A percentile compares a stretch with the other conserved stretches of the same genome.
Evolutionary conservation across 2,329 filamentous ascomycete genomes (phyloP).

Genomic region (Coleophoma crateriformis): DNA sequence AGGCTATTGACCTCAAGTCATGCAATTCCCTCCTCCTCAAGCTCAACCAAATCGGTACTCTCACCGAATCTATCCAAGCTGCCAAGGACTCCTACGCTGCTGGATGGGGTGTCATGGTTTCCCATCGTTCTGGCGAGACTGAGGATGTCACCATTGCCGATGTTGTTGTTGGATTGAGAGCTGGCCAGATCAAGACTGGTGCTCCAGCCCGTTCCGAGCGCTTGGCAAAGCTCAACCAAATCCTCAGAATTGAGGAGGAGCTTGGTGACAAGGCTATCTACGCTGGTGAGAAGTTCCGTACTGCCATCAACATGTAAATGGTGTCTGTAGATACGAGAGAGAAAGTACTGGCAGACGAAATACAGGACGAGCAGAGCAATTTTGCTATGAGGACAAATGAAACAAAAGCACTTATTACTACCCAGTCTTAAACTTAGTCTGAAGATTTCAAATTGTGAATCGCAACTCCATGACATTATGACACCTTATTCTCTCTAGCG

Average conservation of each 20-base stretch:
- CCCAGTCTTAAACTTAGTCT: too few species aligned
- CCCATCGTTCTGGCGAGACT: constrained; percentile 97
- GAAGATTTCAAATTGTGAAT: too few species aligned
- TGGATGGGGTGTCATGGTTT: constrained; percentile 99
- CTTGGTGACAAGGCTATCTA: constrained; percentile 88
- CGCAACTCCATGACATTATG: too few species aligned
- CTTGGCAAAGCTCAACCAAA: constrained; percentile 99
- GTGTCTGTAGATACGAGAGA: not conserved
- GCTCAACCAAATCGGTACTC: constrained; percentile 99
- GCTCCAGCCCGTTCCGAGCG: constrained; percentile 95
- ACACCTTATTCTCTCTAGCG: too few species aligned
- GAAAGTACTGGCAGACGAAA: not conserved
- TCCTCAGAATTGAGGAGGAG: constrained; percentile 99
- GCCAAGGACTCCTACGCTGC: constrained; percentile 97
- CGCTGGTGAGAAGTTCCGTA: constrained; percentile 90
- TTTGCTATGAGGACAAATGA: too few species aligned
- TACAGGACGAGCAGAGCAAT: too few species aligned
- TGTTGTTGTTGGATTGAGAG: constrained; percentile 91
- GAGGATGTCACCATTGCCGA: constrained; percentile 99
- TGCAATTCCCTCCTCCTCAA: constrained; percentile 98
- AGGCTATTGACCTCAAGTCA: constrained; percentile 97
- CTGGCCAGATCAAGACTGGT: constrained; percentile 99
- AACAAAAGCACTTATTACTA: too few species aligned
- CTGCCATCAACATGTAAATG: constrained; percentile 75
- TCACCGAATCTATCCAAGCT: constrained; percentile 98